Base-by-base conservation (phyloP, 108 stramenopile species). In the Cylindrotheca closterium region DNA sequence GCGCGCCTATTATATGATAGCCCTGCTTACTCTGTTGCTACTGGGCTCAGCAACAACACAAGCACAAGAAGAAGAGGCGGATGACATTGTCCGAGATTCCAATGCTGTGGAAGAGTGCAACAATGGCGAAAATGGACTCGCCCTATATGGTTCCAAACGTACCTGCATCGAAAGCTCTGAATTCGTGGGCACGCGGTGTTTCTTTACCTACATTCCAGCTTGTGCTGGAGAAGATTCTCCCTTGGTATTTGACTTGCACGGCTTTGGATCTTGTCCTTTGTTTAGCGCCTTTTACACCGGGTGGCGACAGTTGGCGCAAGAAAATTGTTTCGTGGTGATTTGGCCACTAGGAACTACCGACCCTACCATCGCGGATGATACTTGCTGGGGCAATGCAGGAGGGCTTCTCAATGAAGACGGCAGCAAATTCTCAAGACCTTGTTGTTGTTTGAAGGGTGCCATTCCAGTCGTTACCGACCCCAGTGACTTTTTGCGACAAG, bases 181-280 rank as follows among this genome's bases (percentile, higher is more conserved):
- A 22, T 18, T n/a, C n/a, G 63, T n/a, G 4, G 25, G 46, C 22
- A 28, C 47, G 29, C 48, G 73, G 12, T 74, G 73, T 25, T 74
- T 48, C 28, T 74, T 60, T 46, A 51, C 57, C 4, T 74, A 49
- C 33, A 58, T 74, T 17, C 73, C 73, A 2, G 51, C 31, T 22
- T 67, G 73, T 53, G 53, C 58, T 21, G 47, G 28, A 2, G 60
- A 49, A 21, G 8, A 50, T 29, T n/a, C 47, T 4, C 73, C 73
- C 3, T 51, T 74, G 2, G 73, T 74, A 22, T 37, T 62, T 23
- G 65, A 74, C 30, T 17, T 68, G 2, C 73, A 74, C 51, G 73
- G 73, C 4, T 2, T 37, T 0, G 33, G 19, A 10, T 55, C 47
- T 28, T 74, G 73, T 55, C 67, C 73, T 5, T 15, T 55, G 0